Conservation (phyloP, 331 rosid genomes). For the Rhamnella rubrinervis region DNA sequence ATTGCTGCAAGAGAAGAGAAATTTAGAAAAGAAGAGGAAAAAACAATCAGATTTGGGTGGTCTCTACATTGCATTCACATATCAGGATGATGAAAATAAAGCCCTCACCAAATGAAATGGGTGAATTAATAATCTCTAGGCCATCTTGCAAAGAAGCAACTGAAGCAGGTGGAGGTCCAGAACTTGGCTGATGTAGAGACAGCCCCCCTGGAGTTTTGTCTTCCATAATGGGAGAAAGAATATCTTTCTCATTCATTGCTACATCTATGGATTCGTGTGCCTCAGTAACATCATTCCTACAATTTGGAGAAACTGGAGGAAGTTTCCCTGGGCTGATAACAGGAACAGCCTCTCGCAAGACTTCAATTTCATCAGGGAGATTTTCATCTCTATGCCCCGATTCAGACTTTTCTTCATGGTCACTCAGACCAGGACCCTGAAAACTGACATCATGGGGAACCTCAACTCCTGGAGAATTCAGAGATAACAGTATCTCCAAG, state of each 20-base stretch:
- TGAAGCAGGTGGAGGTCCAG: constrained; percentile 44
- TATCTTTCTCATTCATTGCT: constrained; percentile 34
- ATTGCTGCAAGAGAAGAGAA: constrained; percentile 26
- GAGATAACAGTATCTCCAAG: neutral
- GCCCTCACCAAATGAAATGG: constrained; percentile 40
- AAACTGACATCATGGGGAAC: neutral
- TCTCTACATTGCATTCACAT: constrained; percentile 15
- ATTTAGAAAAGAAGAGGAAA: constrained; percentile 2
- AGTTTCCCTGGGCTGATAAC: constrained; percentile 29
- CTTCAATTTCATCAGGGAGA: constrained; percentile 35
- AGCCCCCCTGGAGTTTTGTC: constrained; percentile 26
- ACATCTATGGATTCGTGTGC: constrained; percentile 20
- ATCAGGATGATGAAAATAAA: neutral
- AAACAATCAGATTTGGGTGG: neutral
- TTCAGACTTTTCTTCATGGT: constrained; percentile 21
- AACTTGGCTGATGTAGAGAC: constrained; percentile 30
- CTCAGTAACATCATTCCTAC: constrained; percentile 17
- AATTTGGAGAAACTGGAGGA: constrained; percentile 27
- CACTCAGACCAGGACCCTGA: constrained; percentile 40
- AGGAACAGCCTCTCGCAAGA: constrained; percentile 33
- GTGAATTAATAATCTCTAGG: constrained; percentile 24
- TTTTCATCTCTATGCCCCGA: constrained; percentile 3
- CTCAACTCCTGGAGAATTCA: constrained; percentile 9
- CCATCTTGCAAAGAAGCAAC: constrained; percentile 40
- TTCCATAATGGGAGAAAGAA: constrained; percentile 30